These are phyloP conservation scores for Syncephalastrum racemosum DNA, from an alignment of 371 early-diverging fungal genomes.

Conservation along the genomic window DNA sequence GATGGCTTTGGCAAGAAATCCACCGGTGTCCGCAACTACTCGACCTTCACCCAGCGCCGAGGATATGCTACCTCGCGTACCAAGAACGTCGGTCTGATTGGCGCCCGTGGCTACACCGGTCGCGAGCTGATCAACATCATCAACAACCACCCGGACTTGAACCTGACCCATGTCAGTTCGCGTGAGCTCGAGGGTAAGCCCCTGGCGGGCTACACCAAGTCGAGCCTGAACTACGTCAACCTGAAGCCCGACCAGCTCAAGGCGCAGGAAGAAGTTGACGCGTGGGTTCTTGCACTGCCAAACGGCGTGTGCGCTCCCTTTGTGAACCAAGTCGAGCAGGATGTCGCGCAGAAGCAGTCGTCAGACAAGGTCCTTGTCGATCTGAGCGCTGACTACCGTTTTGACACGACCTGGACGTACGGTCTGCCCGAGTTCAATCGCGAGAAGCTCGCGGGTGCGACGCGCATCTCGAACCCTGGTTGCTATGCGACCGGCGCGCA, in stretches of 20 bases:
- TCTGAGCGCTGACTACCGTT: constrained; percentile 92
- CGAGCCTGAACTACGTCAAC: constrained; percentile 72
- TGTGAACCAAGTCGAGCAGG: constrained; percentile 76
- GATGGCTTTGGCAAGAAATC: constrained; percentile 27
- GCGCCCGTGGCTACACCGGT: constrained; percentile 96
- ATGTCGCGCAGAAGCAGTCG: constrained; percentile 46
- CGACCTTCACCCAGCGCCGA: constrained; percentile 52
- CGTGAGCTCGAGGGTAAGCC: constrained; percentile 90
- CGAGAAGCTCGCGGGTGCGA: constrained; percentile 53
- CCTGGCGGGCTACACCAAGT: constrained; percentile 74
- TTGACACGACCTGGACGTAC: constrained; percentile 86
- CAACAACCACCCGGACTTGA: constrained; percentile 81
- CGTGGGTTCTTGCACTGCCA: constrained; percentile 95
- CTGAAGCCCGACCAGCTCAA: constrained; percentile 74
- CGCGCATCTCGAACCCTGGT: constrained; percentile 91
- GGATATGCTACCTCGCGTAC: constrained; percentile 40
- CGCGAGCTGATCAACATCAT: constrained; percentile 90
- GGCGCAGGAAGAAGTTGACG: constrained; percentile 74
- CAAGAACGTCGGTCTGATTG: constrained; percentile 87
- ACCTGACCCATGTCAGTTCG: constrained; percentile 87
- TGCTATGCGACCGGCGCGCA: constrained; percentile 98
- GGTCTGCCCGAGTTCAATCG: constrained; percentile 90
- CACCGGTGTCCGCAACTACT: constrained; percentile 27
- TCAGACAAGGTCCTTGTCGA: constrained; percentile 77
- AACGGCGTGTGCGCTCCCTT: constrained; percentile 91